Percentiles rank a stretch among this genome's conserved stretches.
These are phyloP conservation scores for Globisporangium camurandrum DNA, from an alignment of 352 stramenopile species.

Conservation along the genomic window DNA sequence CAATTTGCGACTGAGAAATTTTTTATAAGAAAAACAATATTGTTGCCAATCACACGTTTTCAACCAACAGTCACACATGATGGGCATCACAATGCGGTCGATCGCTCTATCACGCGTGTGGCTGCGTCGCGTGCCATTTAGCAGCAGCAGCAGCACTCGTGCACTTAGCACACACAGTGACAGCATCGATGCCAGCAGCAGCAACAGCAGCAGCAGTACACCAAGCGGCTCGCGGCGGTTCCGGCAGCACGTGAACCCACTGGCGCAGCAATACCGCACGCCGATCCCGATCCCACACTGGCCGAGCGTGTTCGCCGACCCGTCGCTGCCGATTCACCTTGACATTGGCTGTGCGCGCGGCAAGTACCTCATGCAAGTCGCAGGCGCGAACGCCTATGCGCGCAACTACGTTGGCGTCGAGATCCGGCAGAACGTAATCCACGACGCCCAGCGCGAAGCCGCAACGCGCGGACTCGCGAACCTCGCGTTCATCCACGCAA, in stretches of 20 bases:
- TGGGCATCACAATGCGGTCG: too few relatives aligned
- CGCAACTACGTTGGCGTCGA: conserved; percentile 81
- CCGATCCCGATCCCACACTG: conserved; percentile 62
- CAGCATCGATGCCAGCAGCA: background rate
- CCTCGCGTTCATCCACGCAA: conserved; percentile 69
- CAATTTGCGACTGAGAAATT: too few relatives aligned
- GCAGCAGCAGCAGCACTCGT: too few relatives aligned
- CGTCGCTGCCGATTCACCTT: conserved; percentile 61
- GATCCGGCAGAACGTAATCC: conserved; percentile 73
- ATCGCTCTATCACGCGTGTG: too few relatives aligned
- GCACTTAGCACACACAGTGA: background rate
- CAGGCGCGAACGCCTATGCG: conserved; percentile 18
- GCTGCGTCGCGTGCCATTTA: too few relatives aligned
- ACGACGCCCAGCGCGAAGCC: conserved; percentile 45
- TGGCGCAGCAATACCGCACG: conserved; percentile 52
- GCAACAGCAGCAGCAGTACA: too few relatives aligned
- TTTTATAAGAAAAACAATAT: too few relatives aligned
- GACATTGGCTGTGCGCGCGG: conserved; percentile 74
- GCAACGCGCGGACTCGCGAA: conserved; percentile 41
- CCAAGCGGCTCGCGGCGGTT: conserved; percentile 46
- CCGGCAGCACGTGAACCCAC: conserved; percentile 82
- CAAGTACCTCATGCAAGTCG: conserved; percentile 73
- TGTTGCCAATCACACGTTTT: too few relatives aligned
- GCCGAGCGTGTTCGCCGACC: conserved; percentile 31
- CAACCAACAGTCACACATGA: too few relatives aligned